A percentile compares a stretch with the other conserved stretches of the same genome.
Evolutionary conservation across 306 rosid species (phyloP).

Genomic region (Quercus dentata): DNA sequence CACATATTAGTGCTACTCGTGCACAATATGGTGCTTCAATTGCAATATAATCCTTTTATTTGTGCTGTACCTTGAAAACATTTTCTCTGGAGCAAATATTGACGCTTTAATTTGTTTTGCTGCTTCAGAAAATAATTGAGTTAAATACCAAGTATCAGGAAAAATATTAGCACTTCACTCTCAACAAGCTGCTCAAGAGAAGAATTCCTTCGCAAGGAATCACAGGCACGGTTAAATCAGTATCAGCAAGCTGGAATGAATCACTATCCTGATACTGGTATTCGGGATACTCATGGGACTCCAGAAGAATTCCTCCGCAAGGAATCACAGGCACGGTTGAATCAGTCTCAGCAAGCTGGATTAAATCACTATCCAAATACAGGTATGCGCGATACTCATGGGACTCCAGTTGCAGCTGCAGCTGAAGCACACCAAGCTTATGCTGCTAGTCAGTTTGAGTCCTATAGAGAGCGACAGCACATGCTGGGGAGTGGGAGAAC

Average conservation of each 20-base stretch:
- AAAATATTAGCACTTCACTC: constrained; percentile 20
- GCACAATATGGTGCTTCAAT: background rate
- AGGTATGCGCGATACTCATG: background rate
- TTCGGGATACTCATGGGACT: background rate
- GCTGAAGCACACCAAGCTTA: background rate
- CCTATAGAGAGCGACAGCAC: background rate
- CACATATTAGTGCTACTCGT: background rate
- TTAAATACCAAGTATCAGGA: constrained; percentile 3
- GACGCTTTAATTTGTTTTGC: background rate
- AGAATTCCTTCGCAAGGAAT: constrained; percentile 23
- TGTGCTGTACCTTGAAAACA: background rate
- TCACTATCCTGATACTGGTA: background rate
- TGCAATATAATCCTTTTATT: background rate
- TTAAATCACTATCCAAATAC: background rate
- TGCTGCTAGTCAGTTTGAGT: constrained; percentile 2
- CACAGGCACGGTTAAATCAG: constrained; percentile 7
- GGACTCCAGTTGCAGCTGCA: background rate
- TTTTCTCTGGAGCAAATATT: background rate
- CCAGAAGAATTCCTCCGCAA: constrained; percentile 17
- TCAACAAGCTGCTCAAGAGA: constrained; percentile 19
- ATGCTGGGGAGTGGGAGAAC: constrained; percentile 5
- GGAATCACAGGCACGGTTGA: constrained; percentile 15
- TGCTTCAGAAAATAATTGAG: constrained; percentile 22
- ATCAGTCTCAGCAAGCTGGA: constrained; percentile 3
- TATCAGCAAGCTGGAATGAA: background rate